These are phyloP conservation scores for Euphorbia tirucalli DNA, from an alignment of 345 rosid genomes.

Conservation along the genomic window DNA sequence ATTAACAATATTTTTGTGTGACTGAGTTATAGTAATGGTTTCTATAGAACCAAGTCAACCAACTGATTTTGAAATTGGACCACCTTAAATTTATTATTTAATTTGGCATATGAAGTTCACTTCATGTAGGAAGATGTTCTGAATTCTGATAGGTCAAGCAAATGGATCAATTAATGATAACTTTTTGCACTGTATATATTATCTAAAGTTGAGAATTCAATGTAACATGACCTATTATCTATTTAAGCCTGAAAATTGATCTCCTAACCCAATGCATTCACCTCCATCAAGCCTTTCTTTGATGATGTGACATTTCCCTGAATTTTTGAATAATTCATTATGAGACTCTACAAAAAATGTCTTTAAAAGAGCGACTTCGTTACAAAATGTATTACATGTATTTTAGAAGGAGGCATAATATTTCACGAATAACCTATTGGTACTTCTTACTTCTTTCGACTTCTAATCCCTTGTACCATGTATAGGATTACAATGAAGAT, in stretches of 20 bases:
- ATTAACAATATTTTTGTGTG: neutral
- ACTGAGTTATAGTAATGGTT: neutral
- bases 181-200: neutral
- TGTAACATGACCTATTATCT: neutral
- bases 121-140: neutral
- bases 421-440: neutral
- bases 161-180: neutral
- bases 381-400: neutral
- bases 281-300: neutral
- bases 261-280: neutral
- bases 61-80: neutral
- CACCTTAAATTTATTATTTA: neutral
- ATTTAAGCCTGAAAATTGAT: neutral
- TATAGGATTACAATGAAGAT: constrained; percentile 79
- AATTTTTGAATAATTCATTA: neutral
- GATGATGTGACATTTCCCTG: neutral
- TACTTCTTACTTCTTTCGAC: neutral
- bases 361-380: neutral
- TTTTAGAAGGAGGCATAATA: neutral
- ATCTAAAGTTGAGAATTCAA: neutral
- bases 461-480: neutral
- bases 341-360: neutral
- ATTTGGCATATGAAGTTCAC: neutral
- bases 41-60: neutral
- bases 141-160: neutral